Evolutionary conservation across 768 basidiomycete species (phyloP), one percentile per base, ranked within the genome.

Genomic region (Psilocybe tampanensis): DNA sequence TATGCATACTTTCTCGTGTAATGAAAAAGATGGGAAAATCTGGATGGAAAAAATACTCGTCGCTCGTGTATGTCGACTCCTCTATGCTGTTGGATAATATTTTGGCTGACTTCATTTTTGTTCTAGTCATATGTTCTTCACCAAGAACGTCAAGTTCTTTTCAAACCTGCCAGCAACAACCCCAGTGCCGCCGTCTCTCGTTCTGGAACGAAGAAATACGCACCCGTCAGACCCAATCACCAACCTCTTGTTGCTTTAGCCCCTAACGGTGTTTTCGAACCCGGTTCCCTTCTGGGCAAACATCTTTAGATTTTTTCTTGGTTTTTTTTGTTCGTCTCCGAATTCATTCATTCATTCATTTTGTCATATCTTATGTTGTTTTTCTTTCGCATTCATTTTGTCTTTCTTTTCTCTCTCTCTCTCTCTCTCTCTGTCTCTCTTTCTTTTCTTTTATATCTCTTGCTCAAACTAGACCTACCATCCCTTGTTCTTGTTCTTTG

Each of bases 11-110:
- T 94, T 98, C 68, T 87, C 87, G 24, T 90, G 90, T 61, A 82
- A 85, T 42, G 83, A 86, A 64, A 81, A 77, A 36, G 90, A 93
- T 47, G 90, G 91, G 36, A 79, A 82, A 60, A 74, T 76, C 33
- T 95, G 94, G 94, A 76, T 94, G 68, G 85, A 93, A 72, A 84
- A 77, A 64, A 86, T 95, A 43, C 80, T 94, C 17, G 74, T 95
- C 53, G 92, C 93, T 52, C 84, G 94, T 50, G 94, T 94, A 70
- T 68, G 91, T 77, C 26, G 36, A 11, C 29, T 19, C 34, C 13
- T 55, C 36, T 44, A 56, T 29, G 59, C 32, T 34, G 4, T 26
- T 45, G 1, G 9, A 47, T 15, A 34, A 8, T 51, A 57, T 63
- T 11, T 67, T 63, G 50, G 54, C 43, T 60, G 26, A 47, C 48